A percentile compares a stretch with the other conserved stretches of the same genome.
Conservation (phyloP, 2,329 filamentous ascomycete species). For the Gaeumannomyces sp. region DNA sequence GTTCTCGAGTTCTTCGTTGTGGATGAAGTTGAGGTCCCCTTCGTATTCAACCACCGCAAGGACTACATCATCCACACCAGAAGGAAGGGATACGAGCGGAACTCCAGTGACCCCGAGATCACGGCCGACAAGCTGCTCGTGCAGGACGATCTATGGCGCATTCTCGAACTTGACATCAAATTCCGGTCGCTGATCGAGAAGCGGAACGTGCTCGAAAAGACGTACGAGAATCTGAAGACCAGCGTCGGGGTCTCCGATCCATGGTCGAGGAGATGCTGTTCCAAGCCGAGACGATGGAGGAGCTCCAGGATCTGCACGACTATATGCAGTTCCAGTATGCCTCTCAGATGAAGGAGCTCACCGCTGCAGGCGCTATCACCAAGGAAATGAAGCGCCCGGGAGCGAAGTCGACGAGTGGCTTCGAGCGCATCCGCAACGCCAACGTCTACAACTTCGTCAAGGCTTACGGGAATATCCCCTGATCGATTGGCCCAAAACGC, state of each 20-base stretch:
- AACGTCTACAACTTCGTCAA: constrained; percentile 77
- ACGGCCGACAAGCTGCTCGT: constrained; percentile 82
- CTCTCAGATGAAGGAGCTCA: constrained; percentile 73
- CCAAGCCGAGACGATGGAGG: constrained; percentile 79
- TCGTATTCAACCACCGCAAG: constrained; percentile 96
- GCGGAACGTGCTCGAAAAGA: constrained; percentile 75
- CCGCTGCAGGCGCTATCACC: constrained; percentile 53
- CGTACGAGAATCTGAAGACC: constrained; percentile 65
- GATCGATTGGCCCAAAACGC: constrained; percentile 86
- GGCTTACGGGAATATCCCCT: constrained; percentile 82
- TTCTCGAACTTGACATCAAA: constrained; percentile 91
- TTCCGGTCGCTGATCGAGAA: constrained; percentile 91
- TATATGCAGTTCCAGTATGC: constrained; percentile 94
- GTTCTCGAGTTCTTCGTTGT: constrained; percentile 93
- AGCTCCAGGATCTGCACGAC: constrained; percentile 93
- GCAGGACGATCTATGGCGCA: constrained; percentile 91
- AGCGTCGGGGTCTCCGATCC: constrained; percentile 57
- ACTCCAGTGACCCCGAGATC: constrained; percentile 63
- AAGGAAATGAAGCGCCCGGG: constrained; percentile 74
- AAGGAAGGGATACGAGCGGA: constrained; percentile 52
- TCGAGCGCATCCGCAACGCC: constrained; percentile 76
- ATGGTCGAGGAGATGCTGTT: constrained; percentile 79
- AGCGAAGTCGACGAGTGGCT: constrained; percentile 67
- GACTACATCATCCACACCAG: constrained; percentile 92
- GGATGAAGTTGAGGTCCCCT: constrained; percentile 91